phyloP scores from a whole-genome alignment of 2,329 filamentous ascomycete species.

The Claviceps monticola region DNA sequence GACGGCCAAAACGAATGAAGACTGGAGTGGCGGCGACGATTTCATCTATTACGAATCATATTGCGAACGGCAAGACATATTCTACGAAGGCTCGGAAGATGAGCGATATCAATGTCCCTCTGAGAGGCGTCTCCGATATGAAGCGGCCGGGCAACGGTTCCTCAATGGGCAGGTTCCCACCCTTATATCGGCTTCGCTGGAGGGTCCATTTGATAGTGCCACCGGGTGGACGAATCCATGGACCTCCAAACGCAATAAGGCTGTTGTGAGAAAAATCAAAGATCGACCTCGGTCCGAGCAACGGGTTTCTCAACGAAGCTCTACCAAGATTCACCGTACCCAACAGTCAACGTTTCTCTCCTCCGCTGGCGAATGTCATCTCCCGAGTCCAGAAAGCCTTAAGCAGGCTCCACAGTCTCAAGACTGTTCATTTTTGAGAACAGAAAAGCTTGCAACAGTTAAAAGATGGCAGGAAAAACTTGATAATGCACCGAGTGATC shows the following conservation, averaged over 20 bases:
- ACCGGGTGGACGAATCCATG: slow-evolving; percentile 22
- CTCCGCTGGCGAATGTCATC: slow-evolving; percentile 20
- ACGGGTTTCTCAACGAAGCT: background rate
- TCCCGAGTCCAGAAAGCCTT: slow-evolving; percentile 28
- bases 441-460: slow-evolving; percentile 18
- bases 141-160: slow-evolving; percentile 44
- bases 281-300: background rate
- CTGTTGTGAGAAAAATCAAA: background rate
- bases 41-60: slow-evolving; percentile 33
- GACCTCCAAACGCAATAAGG: slow-evolving; percentile 8
- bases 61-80: slow-evolving; percentile 29
- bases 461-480: slow-evolving; percentile 20
- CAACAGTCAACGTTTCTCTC: slow-evolving; percentile 7
- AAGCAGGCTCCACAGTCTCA: slow-evolving; percentile 18
- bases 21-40: slow-evolving; percentile 15
- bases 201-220: slow-evolving; percentile 42
- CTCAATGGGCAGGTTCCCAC: slow-evolving; percentile 40
- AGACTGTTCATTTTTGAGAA: slow-evolving; percentile 17
- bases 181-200: slow-evolving; percentile 46
- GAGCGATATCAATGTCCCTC: slow-evolving; percentile 35
- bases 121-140: slow-evolving; percentile 38
- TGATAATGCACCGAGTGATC: background rate
- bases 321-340: background rate
- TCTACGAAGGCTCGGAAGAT: slow-evolving; percentile 44
- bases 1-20: background rate